These are phyloP conservation scores for Phytophthora citrophthora DNA, from an alignment of 352 stramenopile species.

Conservation along the genomic window DNA sequence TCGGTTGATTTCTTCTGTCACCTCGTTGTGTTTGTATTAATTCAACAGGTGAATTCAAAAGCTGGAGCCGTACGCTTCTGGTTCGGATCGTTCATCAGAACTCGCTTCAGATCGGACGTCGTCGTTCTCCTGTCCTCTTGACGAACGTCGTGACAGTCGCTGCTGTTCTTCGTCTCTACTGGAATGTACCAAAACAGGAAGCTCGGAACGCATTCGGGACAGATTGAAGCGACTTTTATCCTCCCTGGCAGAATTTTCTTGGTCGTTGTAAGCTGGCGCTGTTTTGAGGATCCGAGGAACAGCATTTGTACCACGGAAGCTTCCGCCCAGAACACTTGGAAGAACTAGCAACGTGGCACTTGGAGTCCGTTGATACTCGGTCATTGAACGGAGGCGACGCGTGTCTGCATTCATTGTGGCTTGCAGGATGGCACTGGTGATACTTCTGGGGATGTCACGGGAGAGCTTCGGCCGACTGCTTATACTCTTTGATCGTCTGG, in stretches of 20 bases:
- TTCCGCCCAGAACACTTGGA: constrained; percentile 25
- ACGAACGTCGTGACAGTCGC: constrained; percentile 1
- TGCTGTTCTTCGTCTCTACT: constrained; percentile 22
- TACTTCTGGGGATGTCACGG: constrained; percentile 16
- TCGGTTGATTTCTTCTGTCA: constrained; percentile 19
- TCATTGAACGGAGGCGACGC: constrained; percentile 8
- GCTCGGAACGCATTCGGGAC: constrained; percentile 30
- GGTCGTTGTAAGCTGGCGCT: constrained; percentile 20
- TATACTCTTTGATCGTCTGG: constrained; percentile 7
- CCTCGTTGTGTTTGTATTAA: constrained; percentile 4
- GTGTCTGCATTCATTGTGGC: constrained; percentile 10
- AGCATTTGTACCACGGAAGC: constrained; percentile 1
- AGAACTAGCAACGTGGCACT: constrained; percentile 17
- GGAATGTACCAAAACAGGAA: constrained; percentile 29
- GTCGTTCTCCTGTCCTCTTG: constrained; percentile 30
- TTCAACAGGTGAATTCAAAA: too few relatives aligned
- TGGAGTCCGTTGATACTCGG: constrained; percentile 8
- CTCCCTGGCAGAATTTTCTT: constrained; percentile 7
- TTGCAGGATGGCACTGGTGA: constrained; percentile 24
- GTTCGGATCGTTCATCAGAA: constrained; percentile 35
- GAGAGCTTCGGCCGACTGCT: constrained; percentile 12
- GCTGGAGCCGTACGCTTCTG: too few relatives aligned
- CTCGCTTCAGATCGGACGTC: constrained; percentile 21
- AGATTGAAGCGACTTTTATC: constrained; percentile 24
- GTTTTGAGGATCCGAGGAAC: constrained; percentile 24